phyloP scores from a whole-genome alignment of 805 yeast genomes.

The Schizosaccharomyces osmophilus region DNA sequence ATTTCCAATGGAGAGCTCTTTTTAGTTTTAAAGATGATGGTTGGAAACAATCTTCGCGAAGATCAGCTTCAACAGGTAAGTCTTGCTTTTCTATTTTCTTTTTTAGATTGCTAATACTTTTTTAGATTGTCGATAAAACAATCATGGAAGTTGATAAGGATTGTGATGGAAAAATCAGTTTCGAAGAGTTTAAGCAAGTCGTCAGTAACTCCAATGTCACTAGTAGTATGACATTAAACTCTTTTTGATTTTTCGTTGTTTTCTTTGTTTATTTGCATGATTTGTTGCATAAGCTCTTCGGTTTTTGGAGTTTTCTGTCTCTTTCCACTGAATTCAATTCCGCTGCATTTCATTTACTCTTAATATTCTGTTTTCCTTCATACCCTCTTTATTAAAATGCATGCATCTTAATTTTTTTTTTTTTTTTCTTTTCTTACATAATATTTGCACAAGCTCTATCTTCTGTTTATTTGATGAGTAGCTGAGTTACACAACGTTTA shows the following conservation, averaged over 20 bases:
- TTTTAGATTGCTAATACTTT: not conserved
- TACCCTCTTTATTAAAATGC: too few species aligned
- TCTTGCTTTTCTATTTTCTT: not conserved
- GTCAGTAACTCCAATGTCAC: conserved; percentile 8
- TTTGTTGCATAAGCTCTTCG: too few species aligned
- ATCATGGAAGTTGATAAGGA: conserved; percentile 78
- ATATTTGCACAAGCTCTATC: too few species aligned
- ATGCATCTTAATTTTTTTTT: too few species aligned
- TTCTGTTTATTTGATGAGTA: too few species aligned
- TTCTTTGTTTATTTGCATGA: not conserved
- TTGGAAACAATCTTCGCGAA: conserved; percentile 69
- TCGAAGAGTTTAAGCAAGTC: conserved; percentile 52
- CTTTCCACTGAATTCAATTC: too few species aligned
- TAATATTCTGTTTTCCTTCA: too few species aligned
- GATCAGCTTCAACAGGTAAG: conserved; percentile 56
- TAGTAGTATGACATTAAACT: not conserved
- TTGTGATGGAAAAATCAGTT: conserved; percentile 65
- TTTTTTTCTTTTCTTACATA: too few species aligned
- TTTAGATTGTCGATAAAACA: conserved; percentile 44
- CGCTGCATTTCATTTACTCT: too few species aligned
- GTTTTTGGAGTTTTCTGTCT: too few species aligned
- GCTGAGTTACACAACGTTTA: too few species aligned
- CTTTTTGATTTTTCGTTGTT: not conserved
- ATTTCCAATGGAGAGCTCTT: conserved; percentile 89
- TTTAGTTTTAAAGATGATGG: conserved; percentile 87